phyloP scores from a whole-genome alignment of 257 asterid genomes.

The Asclepias syriaca region DNA sequence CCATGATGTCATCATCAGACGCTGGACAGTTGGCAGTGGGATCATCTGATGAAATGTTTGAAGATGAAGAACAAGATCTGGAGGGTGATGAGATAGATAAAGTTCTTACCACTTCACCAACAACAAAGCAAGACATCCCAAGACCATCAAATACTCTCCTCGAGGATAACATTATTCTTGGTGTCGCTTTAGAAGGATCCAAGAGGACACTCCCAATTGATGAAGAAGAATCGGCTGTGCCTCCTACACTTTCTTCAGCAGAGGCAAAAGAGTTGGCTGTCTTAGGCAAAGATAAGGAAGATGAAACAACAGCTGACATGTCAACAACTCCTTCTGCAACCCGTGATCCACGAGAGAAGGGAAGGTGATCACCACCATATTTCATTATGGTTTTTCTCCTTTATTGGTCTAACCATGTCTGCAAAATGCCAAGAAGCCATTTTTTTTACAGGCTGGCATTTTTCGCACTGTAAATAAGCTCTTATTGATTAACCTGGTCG shows the following conservation, averaged over 20 bases:
- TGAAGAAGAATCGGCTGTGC: conserved; percentile 24
- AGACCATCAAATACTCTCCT: conserved; percentile 20
- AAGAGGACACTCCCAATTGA: conserved; percentile 34
- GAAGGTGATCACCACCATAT: conserved; percentile 7
- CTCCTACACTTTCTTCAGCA: conserved; percentile 1
- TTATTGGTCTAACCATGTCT: conserved; percentile 12
- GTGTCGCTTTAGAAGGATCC: conserved; percentile 35
- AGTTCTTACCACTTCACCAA: conserved; percentile 8
- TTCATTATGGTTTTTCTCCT: neutral
- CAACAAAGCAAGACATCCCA: conserved; percentile 21
- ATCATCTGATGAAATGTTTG: neutral
- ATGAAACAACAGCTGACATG: conserved; percentile 15
- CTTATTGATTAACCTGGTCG: neutral
- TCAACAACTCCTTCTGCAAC: conserved; percentile 16
- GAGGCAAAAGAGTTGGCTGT: conserved; percentile 31
- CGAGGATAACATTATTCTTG: conserved; percentile 33
- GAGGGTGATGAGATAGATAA: conserved; percentile 9
- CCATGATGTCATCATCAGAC: conserved; percentile 3
- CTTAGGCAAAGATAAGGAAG: conserved; percentile 25
- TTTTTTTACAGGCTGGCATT: conserved; percentile 31
- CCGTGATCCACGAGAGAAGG: conserved; percentile 23
- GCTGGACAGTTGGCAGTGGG: conserved; percentile 1
- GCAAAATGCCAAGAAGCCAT: conserved; percentile 28
- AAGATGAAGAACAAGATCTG: conserved; percentile 4
- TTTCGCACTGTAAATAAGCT: conserved; percentile 19